Evolutionary conservation across 306 rosid genomes (phyloP).

Genomic region (Ziziphus jujuba): DNA sequence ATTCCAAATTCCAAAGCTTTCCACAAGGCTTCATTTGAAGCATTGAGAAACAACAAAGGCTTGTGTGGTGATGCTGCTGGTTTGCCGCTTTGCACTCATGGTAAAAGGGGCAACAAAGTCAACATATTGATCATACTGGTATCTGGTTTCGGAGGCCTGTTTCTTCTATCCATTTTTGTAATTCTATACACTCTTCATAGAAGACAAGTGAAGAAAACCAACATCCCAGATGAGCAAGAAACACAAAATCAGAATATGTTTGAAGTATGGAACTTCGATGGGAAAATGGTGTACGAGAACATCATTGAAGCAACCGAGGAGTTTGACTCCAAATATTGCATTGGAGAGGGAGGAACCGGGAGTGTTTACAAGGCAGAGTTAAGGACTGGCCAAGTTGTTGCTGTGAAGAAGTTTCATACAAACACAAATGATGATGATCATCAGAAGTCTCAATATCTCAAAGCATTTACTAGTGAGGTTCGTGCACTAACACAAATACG

Average conservation of each 20-base stretch:
- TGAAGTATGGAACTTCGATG: neutral
- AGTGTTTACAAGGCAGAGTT: slow-evolving; percentile 7
- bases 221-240: neutral
- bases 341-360: slow-evolving; percentile 21
- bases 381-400: neutral
- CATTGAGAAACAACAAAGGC: slow-evolving; percentile 7
- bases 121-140: slow-evolving; percentile 4
- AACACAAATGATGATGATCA: neutral
- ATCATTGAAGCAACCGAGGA: slow-evolving; percentile 5
- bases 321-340: slow-evolving; percentile 5
- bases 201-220: neutral
- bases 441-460: neutral
- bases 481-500: slow-evolving; percentile 10
- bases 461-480: slow-evolving; percentile 22
- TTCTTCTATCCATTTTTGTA: neutral
- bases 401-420: slow-evolving; percentile 13
- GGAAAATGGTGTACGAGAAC: neutral
- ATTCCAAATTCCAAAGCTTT: slow-evolving; percentile 18
- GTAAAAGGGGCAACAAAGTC: neutral
- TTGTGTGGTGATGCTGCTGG: slow-evolving; percentile 21
- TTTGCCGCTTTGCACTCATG: slow-evolving; percentile 9
- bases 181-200: neutral
- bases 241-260: neutral
- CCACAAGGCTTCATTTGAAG: neutral
- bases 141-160: neutral